Evolutionary conservation across 2,329 filamentous ascomycete genomes (phyloP).

Genomic region (Hypomyces rosellus): DNA sequence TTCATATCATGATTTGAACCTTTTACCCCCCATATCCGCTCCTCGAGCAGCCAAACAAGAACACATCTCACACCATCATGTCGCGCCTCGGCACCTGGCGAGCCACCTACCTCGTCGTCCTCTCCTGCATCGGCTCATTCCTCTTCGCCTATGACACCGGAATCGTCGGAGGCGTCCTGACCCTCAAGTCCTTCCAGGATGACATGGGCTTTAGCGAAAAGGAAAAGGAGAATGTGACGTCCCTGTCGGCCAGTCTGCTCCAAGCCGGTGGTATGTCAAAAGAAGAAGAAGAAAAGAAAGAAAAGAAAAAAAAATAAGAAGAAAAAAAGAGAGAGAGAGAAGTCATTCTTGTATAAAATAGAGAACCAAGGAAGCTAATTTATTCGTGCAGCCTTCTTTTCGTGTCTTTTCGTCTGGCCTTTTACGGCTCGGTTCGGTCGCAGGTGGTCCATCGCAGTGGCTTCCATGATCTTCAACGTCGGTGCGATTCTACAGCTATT

Average conservation of each 20-base stretch:
- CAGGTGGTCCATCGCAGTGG: constrained; percentile 32
- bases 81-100: constrained; percentile 29
- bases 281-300: background rate
- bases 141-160: constrained; percentile 38
- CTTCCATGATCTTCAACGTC: constrained; percentile 37
- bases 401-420: constrained; percentile 38
- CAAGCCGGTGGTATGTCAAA: constrained; percentile 33
- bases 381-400: constrained; percentile 31
- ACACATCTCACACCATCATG: constrained; percentile 7
- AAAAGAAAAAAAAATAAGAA: too few relatives aligned
- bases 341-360: too few relatives aligned
- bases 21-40: too few relatives aligned
- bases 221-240: constrained; percentile 27
- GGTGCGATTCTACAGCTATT: constrained; percentile 35
- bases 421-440: constrained; percentile 36
- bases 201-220: constrained; percentile 30
- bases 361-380: too few relatives aligned
- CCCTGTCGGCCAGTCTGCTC: constrained; percentile 35
- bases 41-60: too few relatives aligned
- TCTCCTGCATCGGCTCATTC: constrained; percentile 34
- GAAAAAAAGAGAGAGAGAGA: background rate
- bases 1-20: too few relatives aligned
- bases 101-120: constrained; percentile 30
- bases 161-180: constrained; percentile 36
- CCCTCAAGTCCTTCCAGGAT: constrained; percentile 30